Percentiles rank a stretch among this genome's conserved stretches.
These are phyloP conservation scores for Heracleum sosnowskyi DNA, from an alignment of 129 eudicot genomes.

Conservation along the genomic window DNA sequence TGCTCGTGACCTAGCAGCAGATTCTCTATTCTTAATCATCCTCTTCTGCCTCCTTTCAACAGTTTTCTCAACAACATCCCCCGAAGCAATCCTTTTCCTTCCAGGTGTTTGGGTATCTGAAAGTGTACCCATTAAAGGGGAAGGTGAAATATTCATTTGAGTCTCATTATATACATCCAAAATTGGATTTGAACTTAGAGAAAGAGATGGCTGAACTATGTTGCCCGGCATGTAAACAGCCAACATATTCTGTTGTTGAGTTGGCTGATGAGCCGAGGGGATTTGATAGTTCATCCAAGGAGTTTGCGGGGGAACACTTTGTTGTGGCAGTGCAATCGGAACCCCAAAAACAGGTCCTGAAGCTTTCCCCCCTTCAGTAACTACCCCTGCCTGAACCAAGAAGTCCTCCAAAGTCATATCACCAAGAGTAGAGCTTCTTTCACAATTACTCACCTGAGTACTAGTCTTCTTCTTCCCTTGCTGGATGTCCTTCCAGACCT, in stretches of 20 bases:
- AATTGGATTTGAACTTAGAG: constrained; percentile 42
- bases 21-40: constrained; percentile 94
- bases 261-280: constrained; percentile 24
- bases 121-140: constrained; percentile 65
- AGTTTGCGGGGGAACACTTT: constrained; percentile 33
- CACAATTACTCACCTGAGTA: constrained; percentile 30
- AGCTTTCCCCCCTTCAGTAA: constrained; percentile 41
- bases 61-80: constrained; percentile 73
- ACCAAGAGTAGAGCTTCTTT: constrained; percentile 60
- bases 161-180: constrained; percentile 61
- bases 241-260: constrained; percentile 34
- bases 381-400: constrained; percentile 84
- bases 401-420: constrained; percentile 96
- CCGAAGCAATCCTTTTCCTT: constrained; percentile 65
- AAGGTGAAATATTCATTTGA: constrained; percentile 62
- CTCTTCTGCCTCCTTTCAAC: constrained; percentile 99
- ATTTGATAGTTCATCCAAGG: constrained; percentile 60
- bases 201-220: constrained; percentile 47
- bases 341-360: constrained; percentile 24
- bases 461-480: constrained; percentile 41
- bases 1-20: constrained; percentile 95
- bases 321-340: constrained; percentile 25
- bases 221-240: constrained; percentile 61
- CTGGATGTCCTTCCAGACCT: constrained; percentile 87
- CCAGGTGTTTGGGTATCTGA: constrained; percentile 83